Percentiles rank a stretch among this genome's conserved stretches.
Evolutionary conservation across 805 yeast species (phyloP).

Genomic region (Saturnispora halmiae): DNA sequence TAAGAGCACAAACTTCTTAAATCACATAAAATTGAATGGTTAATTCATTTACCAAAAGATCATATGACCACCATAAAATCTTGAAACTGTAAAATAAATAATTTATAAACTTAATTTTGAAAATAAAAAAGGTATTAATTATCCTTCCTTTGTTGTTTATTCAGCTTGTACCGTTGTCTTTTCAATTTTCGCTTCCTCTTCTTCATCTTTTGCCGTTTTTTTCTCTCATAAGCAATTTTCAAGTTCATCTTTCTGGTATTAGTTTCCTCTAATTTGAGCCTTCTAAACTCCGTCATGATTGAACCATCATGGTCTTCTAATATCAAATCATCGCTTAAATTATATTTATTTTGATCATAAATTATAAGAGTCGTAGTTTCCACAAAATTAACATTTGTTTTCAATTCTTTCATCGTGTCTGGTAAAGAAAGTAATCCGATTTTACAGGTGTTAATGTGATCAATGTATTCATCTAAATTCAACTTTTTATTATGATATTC

Average conservation of each 20-base stretch:
- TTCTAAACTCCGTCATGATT: background rate
- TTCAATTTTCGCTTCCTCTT: background rate
- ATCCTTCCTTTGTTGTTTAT: background rate
- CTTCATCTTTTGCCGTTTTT: background rate
- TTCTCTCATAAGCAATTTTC: background rate
- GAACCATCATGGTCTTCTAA: background rate
- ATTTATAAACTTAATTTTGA: too few species aligned
- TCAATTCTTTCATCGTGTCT: background rate
- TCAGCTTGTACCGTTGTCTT: background rate
- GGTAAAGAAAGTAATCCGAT: background rate
- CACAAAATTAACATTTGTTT: background rate
- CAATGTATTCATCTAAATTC: constrained; percentile 1
- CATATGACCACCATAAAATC: too few species aligned
- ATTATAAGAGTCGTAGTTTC: background rate
- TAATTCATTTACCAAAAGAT: background rate
- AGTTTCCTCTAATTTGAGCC: background rate
- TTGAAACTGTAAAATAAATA: too few species aligned
- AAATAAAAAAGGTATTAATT: background rate
- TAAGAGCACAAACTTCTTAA: background rate
- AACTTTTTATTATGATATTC: background rate
- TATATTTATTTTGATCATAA: constrained; percentile 1
- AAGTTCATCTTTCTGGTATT: background rate
- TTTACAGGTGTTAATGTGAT: background rate
- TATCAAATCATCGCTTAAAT: background rate
- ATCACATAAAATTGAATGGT: background rate